Conservation (phyloP, 441 rosid genomes). For the Pelargonium australe region DNA sequence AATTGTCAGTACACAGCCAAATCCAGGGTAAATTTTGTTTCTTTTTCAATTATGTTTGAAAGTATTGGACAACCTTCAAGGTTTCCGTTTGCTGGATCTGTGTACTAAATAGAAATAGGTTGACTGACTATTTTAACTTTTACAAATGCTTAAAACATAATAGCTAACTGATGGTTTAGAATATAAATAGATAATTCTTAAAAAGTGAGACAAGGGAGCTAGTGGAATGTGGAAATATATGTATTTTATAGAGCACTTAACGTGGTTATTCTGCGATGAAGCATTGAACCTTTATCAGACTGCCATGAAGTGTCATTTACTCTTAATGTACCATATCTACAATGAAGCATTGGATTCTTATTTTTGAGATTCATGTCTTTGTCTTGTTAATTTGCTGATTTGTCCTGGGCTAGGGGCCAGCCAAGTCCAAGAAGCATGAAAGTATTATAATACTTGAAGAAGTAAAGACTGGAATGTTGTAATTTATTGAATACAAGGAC, state of each 20-base stretch:
- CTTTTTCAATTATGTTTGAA: conserved; percentile 10
- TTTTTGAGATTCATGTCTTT: neutral
- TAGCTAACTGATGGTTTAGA: neutral
- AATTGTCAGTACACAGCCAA: conserved; percentile 60
- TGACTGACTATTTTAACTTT: neutral
- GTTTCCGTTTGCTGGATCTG: neutral
- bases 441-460: neutral
- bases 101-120: neutral
- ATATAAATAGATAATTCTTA: neutral
- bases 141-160: neutral
- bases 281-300: neutral
- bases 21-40: conserved; percentile 55
- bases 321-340: neutral
- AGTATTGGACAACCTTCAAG: conserved; percentile 7
- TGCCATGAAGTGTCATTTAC: neutral
- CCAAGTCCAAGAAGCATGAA: neutral
- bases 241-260: too few relatives aligned
- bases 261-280: neutral
- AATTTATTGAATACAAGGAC: too few relatives aligned
- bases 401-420: neutral
- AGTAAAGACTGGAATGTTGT: too few relatives aligned
- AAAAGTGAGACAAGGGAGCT: neutral
- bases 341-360: neutral
- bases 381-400: neutral
- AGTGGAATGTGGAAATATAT: neutral